Evolutionary conservation across 495 filamentous ascomycete species (phyloP).

Genomic region (Tetracladium marchalianum): DNA sequence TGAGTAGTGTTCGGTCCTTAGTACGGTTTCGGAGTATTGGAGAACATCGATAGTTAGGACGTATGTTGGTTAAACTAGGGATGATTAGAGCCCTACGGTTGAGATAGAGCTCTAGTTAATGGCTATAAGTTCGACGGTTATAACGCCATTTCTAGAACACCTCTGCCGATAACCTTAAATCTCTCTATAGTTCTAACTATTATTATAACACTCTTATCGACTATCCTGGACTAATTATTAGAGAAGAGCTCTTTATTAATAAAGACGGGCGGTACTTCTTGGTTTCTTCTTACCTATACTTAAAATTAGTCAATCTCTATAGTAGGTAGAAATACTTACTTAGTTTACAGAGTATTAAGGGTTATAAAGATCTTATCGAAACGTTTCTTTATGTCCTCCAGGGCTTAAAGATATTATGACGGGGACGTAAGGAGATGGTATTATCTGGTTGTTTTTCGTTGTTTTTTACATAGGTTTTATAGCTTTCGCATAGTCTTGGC

Average conservation of each 20-base stretch:
- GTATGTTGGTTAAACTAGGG: neutral
- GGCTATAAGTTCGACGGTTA: neutral
- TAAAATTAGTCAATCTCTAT: constrained; percentile 8
- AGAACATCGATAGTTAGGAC: neutral
- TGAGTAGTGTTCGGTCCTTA: neutral
- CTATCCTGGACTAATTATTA: constrained; percentile 5
- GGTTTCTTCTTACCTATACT: constrained; percentile 1
- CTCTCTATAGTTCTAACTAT: constrained; percentile 2
- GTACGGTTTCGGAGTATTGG: neutral
- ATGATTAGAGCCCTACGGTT: neutral
- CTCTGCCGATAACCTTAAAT: constrained; percentile 6
- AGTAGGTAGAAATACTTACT: constrained; percentile 6
- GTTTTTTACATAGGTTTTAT: too few relatives aligned
- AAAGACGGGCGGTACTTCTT: constrained; percentile 2
- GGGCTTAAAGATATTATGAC: neutral
- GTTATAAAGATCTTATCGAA: neutral
- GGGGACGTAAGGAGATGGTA: too few relatives aligned
- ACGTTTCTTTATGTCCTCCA: constrained; percentile 4
- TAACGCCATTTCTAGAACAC: constrained; percentile 1
- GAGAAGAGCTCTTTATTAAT: neutral
- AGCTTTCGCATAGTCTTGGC: too few relatives aligned
- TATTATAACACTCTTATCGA: neutral
- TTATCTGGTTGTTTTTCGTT: too few relatives aligned
- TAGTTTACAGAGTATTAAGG: constrained; percentile 3
- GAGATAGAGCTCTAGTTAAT: neutral